Percentiles rank a stretch among this genome's conserved stretches.
These are phyloP conservation scores for Pseudozyma thailandica DNA, from an alignment of 1,284 basidiomycete genomes.

Conservation along the genomic window DNA sequence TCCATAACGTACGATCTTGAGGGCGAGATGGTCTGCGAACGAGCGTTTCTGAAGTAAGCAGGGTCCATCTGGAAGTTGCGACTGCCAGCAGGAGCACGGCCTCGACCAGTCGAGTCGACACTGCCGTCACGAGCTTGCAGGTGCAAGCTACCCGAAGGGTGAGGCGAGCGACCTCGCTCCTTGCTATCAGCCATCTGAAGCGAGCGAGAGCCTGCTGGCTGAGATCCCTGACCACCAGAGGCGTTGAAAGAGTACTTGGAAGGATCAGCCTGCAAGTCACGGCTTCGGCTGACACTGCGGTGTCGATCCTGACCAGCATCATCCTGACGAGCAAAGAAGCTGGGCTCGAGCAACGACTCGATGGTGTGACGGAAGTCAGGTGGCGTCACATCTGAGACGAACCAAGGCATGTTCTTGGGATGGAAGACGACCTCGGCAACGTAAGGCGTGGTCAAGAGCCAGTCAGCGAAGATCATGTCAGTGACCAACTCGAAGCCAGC, in stretches of 20 bases:
- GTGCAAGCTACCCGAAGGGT: constrained; percentile 40
- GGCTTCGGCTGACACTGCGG: constrained; percentile 41
- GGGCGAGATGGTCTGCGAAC: constrained; percentile 55
- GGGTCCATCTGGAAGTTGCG: constrained; percentile 58
- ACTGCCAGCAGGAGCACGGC: constrained; percentile 42
- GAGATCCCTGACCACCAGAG: constrained; percentile 13
- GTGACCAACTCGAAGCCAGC: constrained; percentile 93
- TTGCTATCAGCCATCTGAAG: constrained; percentile 42
- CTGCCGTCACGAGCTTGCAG: constrained; percentile 53
- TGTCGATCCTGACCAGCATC: constrained; percentile 36
- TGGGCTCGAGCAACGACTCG: constrained; percentile 70
- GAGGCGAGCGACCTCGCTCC: constrained; percentile 46
- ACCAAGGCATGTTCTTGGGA: constrained; percentile 67
- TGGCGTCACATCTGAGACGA: constrained; percentile 62
- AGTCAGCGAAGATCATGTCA: constrained; percentile 93
- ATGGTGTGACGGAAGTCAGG: constrained; percentile 68
- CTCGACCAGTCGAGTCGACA: constrained; percentile 45
- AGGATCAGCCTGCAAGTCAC: constrained; percentile 46
- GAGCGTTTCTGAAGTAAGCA: constrained; percentile 57
- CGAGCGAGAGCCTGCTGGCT: constrained; percentile 35
- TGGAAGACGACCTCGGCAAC: constrained; percentile 64
- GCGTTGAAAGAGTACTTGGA: constrained; percentile 42
- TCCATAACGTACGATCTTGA: constrained; percentile 59
- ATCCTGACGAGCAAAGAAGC: constrained; percentile 71
- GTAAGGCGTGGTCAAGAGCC: constrained; percentile 69